These are phyloP conservation scores for Cladosporium sp. DNA, from an alignment of 2,329 filamentous ascomycete genomes.

Conservation along the genomic window DNA sequence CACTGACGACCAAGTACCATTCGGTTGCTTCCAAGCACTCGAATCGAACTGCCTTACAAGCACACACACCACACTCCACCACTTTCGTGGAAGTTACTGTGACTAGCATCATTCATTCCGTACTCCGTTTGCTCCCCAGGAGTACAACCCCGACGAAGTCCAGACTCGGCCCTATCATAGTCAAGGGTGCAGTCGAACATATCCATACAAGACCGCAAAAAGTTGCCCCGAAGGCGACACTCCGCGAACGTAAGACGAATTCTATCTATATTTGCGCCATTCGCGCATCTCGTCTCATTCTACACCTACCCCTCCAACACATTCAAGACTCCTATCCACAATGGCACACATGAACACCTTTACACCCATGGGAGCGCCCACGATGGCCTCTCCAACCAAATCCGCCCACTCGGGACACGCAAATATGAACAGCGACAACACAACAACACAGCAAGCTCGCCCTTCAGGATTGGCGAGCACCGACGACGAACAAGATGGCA, in stretches of 20 bases:
- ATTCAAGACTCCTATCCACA: background rate
- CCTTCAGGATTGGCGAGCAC: conserved; percentile 16
- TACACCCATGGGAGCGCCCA: background rate
- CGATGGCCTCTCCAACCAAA: background rate
- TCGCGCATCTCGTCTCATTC: background rate
- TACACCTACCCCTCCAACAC: background rate
- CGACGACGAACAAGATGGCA: conserved; percentile 21
- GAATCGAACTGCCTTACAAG: background rate
- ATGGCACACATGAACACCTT: conserved; percentile 5
- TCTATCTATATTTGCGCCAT: background rate
- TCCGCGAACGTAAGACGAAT: conserved; percentile 1
- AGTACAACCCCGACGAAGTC: conserved; percentile 10
- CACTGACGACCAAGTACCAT: conserved; percentile 13
- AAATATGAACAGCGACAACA: conserved; percentile 17
- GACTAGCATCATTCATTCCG: background rate
- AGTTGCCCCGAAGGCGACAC: conserved; percentile 16
- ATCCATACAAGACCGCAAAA: conserved; percentile 8
- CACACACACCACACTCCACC: background rate
- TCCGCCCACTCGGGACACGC: conserved; percentile 1
- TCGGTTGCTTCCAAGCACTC: conserved; percentile 14
- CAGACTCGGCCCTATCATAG: conserved; percentile 12
- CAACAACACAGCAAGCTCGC: background rate
- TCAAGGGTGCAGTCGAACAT: conserved; percentile 10
- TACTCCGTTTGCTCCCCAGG: conserved; percentile 6
- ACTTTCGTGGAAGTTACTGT: background rate